These are phyloP conservation scores for Backusella morwellensis DNA, from an alignment of 192 early-diverging fungal species.

Conservation along the genomic window DNA sequence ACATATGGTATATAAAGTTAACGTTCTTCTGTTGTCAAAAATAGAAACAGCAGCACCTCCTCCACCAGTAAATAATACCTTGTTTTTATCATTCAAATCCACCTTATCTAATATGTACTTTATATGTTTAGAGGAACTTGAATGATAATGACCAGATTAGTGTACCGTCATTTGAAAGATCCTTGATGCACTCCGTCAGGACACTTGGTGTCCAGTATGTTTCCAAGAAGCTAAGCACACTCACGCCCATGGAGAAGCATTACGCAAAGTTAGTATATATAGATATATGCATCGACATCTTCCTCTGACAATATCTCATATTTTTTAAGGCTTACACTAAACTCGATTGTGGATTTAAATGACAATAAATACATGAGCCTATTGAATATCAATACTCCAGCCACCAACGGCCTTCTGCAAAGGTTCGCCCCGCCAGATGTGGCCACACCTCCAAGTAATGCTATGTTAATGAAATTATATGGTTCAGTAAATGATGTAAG, in stretches of 20 bases:
- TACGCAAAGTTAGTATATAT: neutral
- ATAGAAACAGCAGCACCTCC: too few relatives aligned
- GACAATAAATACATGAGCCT: neutral
- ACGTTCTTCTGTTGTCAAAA: too few relatives aligned
- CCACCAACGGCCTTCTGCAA: neutral
- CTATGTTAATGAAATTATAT: too few relatives aligned
- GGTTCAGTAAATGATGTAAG: too few relatives aligned
- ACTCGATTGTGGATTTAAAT: neutral
- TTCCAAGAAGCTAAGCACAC: neutral
- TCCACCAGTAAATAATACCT: too few relatives aligned
- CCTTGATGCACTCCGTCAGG: neutral
- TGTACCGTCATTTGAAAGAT: neutral
- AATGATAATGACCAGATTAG: neutral
- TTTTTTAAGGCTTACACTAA: neutral
- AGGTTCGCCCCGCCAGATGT: too few relatives aligned
- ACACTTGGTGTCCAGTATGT: neutral
- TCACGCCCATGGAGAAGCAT: neutral
- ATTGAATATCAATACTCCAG: neutral
- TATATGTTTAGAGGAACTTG: neutral
- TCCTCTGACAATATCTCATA: neutral
- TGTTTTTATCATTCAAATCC: too few relatives aligned
- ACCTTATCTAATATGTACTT: neutral
- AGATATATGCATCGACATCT: neutral
- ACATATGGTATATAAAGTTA: too few relatives aligned
- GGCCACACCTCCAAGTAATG: too few relatives aligned